Evolutionary conservation across 768 basidiomycete genomes (phyloP), one percentile per base, ranked within the genome.

Genomic region (Gloeopeniophorella convolvens): DNA sequence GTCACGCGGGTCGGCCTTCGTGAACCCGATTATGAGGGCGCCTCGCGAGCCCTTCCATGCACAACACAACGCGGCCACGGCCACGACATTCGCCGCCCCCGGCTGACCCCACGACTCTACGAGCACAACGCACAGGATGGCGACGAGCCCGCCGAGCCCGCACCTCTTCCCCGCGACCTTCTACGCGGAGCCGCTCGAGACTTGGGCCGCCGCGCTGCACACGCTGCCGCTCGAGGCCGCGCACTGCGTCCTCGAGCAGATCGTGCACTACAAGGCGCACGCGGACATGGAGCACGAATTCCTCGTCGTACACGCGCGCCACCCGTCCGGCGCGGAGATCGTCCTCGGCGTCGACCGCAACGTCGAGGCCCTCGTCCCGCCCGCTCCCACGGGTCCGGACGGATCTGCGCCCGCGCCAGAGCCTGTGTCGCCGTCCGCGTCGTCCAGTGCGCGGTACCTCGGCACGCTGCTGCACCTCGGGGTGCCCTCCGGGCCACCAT

Each of bases 271-370:
- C 45, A 58, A 58, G 32, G 48, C 50, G 13, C 31, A 41, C 30
- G 33, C 37, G 10, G 50, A 48, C 31, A 58, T 58, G 57, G 57
- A 58, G 18, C 57, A 58, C 50, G 57, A 58, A 34, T 52, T 48
- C 27, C 57, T 58, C 35, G 12, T 58, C 40, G 33, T 58, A 13
- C 23, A 51, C 33, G 50, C 41, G 6, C 16, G 16, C 2, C 46
- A 50, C 21, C 50, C 55, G 2, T 52, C 46, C n/a, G 55, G 55
- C 20, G 24, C 50, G n/a, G 40, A 41, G 21, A 30, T 56, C 40
- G 45, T 56, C 4, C 47, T 58, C 9, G 50, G 55, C 32, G 40
- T 58, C 33, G 57, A 58, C 47, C 57, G 57, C 26, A 58, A 58
- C n/a, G 57, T 46, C 2, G 42, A 48, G 16, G 42, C 15, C 4